phyloP scores from a whole-genome alignment of 192 early-diverging fungal species.

The Umbelopsis ramanniana region DNA sequence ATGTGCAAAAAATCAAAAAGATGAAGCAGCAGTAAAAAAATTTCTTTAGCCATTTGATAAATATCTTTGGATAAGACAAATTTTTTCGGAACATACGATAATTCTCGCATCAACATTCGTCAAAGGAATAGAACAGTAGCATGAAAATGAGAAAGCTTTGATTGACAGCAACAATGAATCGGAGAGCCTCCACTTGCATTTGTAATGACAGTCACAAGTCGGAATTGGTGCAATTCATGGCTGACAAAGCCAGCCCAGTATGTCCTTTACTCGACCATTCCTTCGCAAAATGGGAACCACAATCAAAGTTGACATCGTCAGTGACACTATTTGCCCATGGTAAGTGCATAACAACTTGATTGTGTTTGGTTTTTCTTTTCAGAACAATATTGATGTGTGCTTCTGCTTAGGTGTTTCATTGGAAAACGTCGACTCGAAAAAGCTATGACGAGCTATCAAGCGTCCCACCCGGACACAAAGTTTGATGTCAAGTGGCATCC shows the following conservation, averaged over 20 bases:
- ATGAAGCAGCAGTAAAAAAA: too few species aligned
- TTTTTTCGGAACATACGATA: too few species aligned
- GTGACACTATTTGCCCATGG: conserved; percentile 78
- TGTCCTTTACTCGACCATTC: conserved; percentile 12
- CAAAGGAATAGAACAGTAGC: too few species aligned
- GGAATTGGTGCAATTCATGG: background rate
- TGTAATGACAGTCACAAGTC: background rate
- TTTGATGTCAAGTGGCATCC: conserved; percentile 69
- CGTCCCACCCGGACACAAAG: conserved; percentile 52
- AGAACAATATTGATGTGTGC: background rate
- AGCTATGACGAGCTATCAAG: conserved; percentile 53
- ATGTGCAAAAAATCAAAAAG: too few species aligned
- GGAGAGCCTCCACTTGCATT: too few species aligned
- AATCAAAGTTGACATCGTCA: conserved; percentile 64
- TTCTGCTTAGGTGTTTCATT: conserved; percentile 59
- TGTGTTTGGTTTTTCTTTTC: background rate
- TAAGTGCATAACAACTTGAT: background rate
- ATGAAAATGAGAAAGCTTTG: too few species aligned
- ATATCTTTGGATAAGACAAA: too few species aligned
- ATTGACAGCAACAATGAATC: too few species aligned
- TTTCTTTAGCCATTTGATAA: too few species aligned
- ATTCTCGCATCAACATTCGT: too few species aligned
- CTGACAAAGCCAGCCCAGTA: background rate
- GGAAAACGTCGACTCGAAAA: conserved; percentile 76
- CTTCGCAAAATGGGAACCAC: conserved; percentile 36